A percentile compares a stretch with the other conserved stretches of the same genome.
These are phyloP conservation scores for Bruguiera sexangula DNA, from an alignment of 345 rosid species.

Conservation along the genomic window DNA sequence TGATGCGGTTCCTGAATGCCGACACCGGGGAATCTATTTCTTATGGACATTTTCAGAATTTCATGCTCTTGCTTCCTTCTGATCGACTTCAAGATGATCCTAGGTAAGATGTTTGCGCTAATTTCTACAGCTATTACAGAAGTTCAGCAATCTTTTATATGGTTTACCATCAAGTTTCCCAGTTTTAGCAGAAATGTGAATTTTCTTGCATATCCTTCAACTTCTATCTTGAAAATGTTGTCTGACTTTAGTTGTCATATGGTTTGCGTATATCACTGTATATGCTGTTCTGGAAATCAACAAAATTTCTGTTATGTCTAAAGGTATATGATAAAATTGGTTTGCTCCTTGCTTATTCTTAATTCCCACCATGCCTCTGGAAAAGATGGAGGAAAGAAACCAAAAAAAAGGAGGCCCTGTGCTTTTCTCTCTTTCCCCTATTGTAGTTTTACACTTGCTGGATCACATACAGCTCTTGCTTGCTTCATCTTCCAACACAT, in stretches of 20 bases:
- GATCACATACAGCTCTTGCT: constrained; percentile 5
- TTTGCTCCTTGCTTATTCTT: too few species aligned
- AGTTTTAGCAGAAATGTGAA: background rate
- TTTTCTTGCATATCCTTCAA: background rate
- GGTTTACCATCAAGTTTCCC: constrained; percentile 2
- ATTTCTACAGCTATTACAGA: background rate
- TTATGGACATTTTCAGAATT: constrained; percentile 93
- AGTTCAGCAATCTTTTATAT: background rate
- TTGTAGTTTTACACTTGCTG: background rate
- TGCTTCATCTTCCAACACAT: constrained; percentile 17
- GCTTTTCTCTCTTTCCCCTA: background rate
- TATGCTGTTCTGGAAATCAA: too few species aligned
- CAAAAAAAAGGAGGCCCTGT: too few species aligned
- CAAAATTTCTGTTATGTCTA: too few species aligned
- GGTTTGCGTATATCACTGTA: too few species aligned
- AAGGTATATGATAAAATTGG: too few species aligned
- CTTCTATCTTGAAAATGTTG: background rate
- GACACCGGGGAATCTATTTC: constrained; percentile 91
- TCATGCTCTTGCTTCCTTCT: constrained; percentile 93
- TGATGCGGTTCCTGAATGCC: constrained; percentile 90
- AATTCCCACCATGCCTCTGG: too few species aligned
- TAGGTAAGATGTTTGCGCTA: constrained; percentile 48
- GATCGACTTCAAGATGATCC: constrained; percentile 95
- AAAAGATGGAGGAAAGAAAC: too few species aligned
- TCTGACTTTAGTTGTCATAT: background rate